These are phyloP conservation scores for Candida fluviatilis DNA, from an alignment of 805 yeast species.

Conservation along the genomic window DNA sequence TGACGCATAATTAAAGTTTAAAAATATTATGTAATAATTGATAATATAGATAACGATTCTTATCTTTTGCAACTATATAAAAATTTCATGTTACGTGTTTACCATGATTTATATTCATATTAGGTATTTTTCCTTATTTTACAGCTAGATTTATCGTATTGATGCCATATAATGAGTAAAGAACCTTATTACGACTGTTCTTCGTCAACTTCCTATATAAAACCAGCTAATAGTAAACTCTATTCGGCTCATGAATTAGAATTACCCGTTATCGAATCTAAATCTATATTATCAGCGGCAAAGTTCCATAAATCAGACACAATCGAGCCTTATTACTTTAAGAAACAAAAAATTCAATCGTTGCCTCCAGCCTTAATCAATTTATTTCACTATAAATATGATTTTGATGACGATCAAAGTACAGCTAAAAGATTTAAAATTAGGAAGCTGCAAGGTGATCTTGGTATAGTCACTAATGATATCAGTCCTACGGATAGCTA, in stretches of 20 bases:
- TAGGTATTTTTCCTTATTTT: neutral
- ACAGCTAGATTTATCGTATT: no score
- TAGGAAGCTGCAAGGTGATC: no score
- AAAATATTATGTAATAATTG: no score
- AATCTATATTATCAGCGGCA: neutral
- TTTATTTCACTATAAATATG: slow-evolving; percentile 4
- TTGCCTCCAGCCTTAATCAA: slow-evolving; percentile 5
- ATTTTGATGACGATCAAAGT: slow-evolving; percentile 4
- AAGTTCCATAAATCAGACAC: slow-evolving; percentile 1
- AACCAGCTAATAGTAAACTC: slow-evolving; percentile 9
- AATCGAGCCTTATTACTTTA: slow-evolving; percentile 16
- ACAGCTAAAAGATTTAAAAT: no score
- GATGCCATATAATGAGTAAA: slow-evolving; percentile 6
- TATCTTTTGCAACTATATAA: no score
- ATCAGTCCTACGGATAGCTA: no score
- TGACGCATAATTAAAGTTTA: no score
- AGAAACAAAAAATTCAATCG: slow-evolving; percentile 1
- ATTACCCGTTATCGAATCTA: slow-evolving; percentile 5
- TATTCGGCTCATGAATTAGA: slow-evolving; percentile 9
- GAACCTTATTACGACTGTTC: slow-evolving; percentile 13
- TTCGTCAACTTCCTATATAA: slow-evolving; percentile 6
- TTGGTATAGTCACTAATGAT: no score
- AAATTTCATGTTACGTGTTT: no score
- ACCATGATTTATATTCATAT: no score
- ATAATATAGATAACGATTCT: no score